Base-by-base conservation (phyloP, 768 basidiomycete genomes). In the Sutorius australiensis region DNA sequence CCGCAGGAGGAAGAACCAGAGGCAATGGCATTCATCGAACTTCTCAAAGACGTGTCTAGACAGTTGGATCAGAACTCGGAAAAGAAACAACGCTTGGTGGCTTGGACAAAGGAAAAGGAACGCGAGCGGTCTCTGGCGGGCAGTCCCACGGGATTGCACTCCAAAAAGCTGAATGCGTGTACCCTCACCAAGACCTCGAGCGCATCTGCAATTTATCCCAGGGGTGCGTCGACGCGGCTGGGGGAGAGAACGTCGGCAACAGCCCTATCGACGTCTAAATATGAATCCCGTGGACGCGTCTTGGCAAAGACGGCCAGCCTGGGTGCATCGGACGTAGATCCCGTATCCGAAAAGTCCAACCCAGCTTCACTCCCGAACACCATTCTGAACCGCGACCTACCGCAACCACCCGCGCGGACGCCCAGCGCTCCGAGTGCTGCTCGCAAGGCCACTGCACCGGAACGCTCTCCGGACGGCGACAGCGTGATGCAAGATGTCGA, bases 61-160 rank as follows among this genome's bases (percentile, higher is more conserved):
- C 49, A 61, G n/a, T 17, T 67, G 16, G 67, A 68, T 27, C 53
- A 55, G 32, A 67, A 70, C 41, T 53, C 67, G 11, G 46, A 46
- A 39, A 64, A 59, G 52, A 68, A 68, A 51, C 62, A 71, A 42
- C 55, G 49, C 13, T 19, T 46, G 17, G 56, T 30, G n/a, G 58
- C 40, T 8, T 53, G 60, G 6, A 46, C 32, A 37, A 55, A 47
- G 39, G 59, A 56, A 27, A 60, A 50, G 32, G 48, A 53, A 6
- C 46, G 49, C 39, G 57, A 48, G 12, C 46, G 33, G 4, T 54
- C 56, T 24, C 30, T 36, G 5, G 38, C 40, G 1, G 33, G 39
- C 33, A 28, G 41, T 37, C 45, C 21, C n/a, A 39, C 21, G 4
- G 32, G 44, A n/a, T 21, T 32, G 21, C 19, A 32, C 16, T 8